Conservation (phyloP, 2,329 filamentous ascomycete species). For the Claviceps humidiphila region DNA sequence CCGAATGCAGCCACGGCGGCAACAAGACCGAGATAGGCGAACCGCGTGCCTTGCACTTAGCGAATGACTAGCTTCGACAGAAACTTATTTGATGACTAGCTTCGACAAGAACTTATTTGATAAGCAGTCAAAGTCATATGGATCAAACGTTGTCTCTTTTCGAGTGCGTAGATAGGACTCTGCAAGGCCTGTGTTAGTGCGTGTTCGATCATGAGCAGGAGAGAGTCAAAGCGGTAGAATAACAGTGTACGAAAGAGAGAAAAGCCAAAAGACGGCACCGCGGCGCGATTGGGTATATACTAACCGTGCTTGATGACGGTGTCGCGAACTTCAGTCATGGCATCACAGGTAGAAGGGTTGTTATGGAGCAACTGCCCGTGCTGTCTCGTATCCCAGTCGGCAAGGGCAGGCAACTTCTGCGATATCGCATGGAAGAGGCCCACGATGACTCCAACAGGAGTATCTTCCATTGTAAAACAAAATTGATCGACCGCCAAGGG, state of each 20-base stretch:
- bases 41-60: conserved; percentile 43
- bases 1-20: background rate
- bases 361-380: conserved; percentile 86
- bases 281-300: conserved; percentile 19
- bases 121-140: conserved; percentile 83
- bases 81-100: conserved; percentile 95
- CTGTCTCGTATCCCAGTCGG: conserved; percentile 86
- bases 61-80: conserved; percentile 89
- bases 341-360: conserved; percentile 83
- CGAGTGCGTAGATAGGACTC: conserved; percentile 78
- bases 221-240: background rate
- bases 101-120: conserved; percentile 97
- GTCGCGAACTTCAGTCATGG: conserved; percentile 87
- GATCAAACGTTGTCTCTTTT: conserved; percentile 70
- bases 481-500: conserved; percentile 79
- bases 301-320: conserved; percentile 90
- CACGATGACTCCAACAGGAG: conserved; percentile 89
- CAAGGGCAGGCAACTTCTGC: conserved; percentile 83
- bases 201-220: background rate
- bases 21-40: background rate
- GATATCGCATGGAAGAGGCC: conserved; percentile 96
- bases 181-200: conserved; percentile 27
- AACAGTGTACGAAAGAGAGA: background rate
- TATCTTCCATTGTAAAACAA: conserved; percentile 92
- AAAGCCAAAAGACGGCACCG: background rate